Conservation (phyloP, 495 filamentous ascomycete species). For the Neurospora sp. region DNA sequence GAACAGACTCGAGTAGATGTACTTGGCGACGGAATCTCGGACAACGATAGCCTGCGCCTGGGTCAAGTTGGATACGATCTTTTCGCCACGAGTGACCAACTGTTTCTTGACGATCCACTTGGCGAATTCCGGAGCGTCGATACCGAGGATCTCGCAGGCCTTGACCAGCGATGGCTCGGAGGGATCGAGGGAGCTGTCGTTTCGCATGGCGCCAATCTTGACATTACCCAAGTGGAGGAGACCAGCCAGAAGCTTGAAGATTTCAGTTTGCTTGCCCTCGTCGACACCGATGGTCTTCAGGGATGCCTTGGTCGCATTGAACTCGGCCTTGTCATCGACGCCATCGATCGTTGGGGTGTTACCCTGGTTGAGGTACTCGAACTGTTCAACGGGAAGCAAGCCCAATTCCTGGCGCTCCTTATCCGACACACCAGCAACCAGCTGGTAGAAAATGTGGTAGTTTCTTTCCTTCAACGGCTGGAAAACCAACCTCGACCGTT, state of each 20-base stretch:
- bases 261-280: constrained; percentile 61
- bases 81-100: constrained; percentile 90
- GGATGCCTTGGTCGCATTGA: constrained; percentile 75
- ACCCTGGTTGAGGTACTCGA: constrained; percentile 93
- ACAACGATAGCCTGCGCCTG: constrained; percentile 93
- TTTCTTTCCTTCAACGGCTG: constrained; percentile 96
- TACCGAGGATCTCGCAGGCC: constrained; percentile 81
- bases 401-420: constrained; percentile 67
- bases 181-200: constrained; percentile 71
- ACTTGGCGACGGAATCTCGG: constrained; percentile 95
- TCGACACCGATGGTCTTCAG: constrained; percentile 81
- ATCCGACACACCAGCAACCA: constrained; percentile 88
- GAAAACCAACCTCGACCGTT: constrained; percentile 95
- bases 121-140: constrained; percentile 78
- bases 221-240: constrained; percentile 93
- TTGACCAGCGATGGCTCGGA: constrained; percentile 71
- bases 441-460: constrained; percentile 98
- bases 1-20: constrained; percentile 96
- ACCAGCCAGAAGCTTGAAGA: constrained; percentile 87
- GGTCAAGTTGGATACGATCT: constrained; percentile 92
- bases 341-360: constrained; percentile 84
- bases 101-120: constrained; percentile 99
- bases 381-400: constrained; percentile 75
- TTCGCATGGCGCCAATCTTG: constrained; percentile 83
- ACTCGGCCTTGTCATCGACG: constrained; percentile 92